Evolutionary conservation across 495 filamentous ascomycete genomes (phyloP), one percentile per base, ranked within the genome.

Genomic region (Amniculicola lignicola): DNA sequence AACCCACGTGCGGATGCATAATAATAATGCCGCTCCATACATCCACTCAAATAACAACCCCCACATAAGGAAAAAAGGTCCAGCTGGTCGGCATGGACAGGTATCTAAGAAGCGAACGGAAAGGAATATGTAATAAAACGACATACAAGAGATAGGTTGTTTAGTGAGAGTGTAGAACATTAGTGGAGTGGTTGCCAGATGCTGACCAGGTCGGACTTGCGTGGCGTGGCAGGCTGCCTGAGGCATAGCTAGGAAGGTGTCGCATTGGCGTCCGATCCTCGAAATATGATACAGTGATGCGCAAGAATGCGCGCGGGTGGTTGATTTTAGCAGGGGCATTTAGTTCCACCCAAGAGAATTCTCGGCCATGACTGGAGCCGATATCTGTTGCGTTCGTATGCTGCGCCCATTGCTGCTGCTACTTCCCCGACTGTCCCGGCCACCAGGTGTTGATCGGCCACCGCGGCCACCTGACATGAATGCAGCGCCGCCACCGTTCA

Each of bases 261-360:
- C 37, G 33, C 38, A 40, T 52, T 22, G 35, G 38, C 37, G 18
- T 37, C 37, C 19, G 18, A 21, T 57, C 31, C n/a, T 22, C 12
- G 14, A 38, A 39, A 54, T 59, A 64, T 59, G 54, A 64, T 64
- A 64, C 54, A 64, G 62, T 4, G 36, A 53, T 47, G 61, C 62
- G 43, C 57, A 33, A 57, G 44, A 25, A 57, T 47, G 41, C 54
- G 47, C 14, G 39, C n/a, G 31, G 2, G n/a, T 23, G 21, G 28
- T 41, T 14, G 22, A n/a, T 28, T 39, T 12, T 27, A 24, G 33
- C 38, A 6, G 41, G 7, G 14, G 29, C 41, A n/a, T 42, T 73
- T 62, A 98, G 75, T 95, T 96, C 93, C 93, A 98, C 59, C 93
- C 93, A 57, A 98, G 81, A 46, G 90, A 95, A 76, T 98, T 98